Percentiles rank a stretch among this genome's conserved stretches.
Evolutionary conservation across 306 rosid species (phyloP).

Genomic region (Coriaria nepalensis): DNA sequence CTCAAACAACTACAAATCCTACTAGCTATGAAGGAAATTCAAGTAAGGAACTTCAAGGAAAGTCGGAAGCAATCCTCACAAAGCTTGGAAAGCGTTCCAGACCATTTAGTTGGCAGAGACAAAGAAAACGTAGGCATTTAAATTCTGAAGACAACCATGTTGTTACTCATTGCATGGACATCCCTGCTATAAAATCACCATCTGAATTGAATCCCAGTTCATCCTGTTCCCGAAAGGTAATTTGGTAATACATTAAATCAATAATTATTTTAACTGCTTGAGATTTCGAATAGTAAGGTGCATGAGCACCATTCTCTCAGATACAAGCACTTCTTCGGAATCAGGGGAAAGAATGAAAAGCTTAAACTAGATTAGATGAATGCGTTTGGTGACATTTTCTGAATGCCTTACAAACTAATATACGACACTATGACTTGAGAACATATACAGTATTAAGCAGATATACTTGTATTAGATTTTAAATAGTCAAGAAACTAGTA

Average conservation of each 20-base stretch:
- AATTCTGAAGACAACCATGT: conserved; percentile 16
- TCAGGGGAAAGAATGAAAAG: too few relatives aligned
- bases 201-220: conserved; percentile 13
- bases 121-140: conserved; percentile 31
- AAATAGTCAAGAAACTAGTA: too few relatives aligned
- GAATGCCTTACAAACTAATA: too few relatives aligned
- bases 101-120: conserved; percentile 64
- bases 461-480: too few relatives aligned
- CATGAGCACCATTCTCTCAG: too few relatives aligned
- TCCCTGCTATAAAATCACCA: conserved; percentile 18
- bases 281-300: neutral
- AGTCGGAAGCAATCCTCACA: conserved; percentile 16
- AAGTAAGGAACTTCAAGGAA: conserved; percentile 16
- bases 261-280: neutral
- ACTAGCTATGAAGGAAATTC: conserved; percentile 15
- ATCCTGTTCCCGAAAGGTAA: conserved; percentile 28
- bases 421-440: too few relatives aligned
- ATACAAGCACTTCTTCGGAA: too few relatives aligned
- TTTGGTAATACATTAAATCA: conserved; percentile 1
- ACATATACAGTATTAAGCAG: too few relatives aligned
- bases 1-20: conserved; percentile 9
- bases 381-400: too few relatives aligned
- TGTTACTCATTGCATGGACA: conserved; percentile 12
- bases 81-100: conserved; percentile 43
- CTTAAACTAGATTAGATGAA: too few relatives aligned